phyloP scores from a whole-genome alignment of 805 yeast species.

The Sungouiella thailandica region DNA sequence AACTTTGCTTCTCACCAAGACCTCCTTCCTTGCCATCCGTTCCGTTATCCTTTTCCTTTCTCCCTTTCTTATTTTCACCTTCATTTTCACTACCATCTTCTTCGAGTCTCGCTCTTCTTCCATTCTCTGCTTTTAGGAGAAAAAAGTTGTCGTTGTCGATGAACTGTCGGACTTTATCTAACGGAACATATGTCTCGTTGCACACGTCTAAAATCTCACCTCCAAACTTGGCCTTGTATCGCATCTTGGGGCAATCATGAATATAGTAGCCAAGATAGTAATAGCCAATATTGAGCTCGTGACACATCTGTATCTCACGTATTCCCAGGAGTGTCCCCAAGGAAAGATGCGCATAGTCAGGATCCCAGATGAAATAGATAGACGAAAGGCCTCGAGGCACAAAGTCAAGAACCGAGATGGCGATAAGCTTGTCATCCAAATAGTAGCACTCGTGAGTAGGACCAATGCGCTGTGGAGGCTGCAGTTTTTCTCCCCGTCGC shows the following conservation, averaged over 20 bases:
- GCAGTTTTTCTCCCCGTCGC: slow-evolving; percentile 3
- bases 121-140: too few species aligned
- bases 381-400: slow-evolving; percentile 75
- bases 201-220: slow-evolving; percentile 63
- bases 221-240: slow-evolving; percentile 73
- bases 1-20: too few species aligned
- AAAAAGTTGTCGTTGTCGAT: slow-evolving; percentile 29
- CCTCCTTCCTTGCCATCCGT: too few species aligned
- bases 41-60: too few species aligned
- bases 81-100: too few species aligned
- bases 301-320: slow-evolving; percentile 57
- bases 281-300: slow-evolving; percentile 42
- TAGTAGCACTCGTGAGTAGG: slow-evolving; percentile 80
- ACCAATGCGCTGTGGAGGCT: slow-evolving; percentile 35
- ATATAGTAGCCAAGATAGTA: slow-evolving; percentile 81
- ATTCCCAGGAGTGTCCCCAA: slow-evolving; percentile 77
- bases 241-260: slow-evolving; percentile 77
- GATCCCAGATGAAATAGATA: slow-evolving; percentile 86
- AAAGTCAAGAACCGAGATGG: slow-evolving; percentile 72
- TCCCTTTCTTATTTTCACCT: too few species aligned
- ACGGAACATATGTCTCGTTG: slow-evolving; percentile 39
- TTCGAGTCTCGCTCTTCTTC: too few species aligned
- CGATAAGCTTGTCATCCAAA: slow-evolving; percentile 56
- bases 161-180: slow-evolving; percentile 24
- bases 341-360: slow-evolving; percentile 62